Evolutionary conservation across 1,139 yeast species (phyloP).

Genomic region (Citeromyces hawaiiensis): DNA sequence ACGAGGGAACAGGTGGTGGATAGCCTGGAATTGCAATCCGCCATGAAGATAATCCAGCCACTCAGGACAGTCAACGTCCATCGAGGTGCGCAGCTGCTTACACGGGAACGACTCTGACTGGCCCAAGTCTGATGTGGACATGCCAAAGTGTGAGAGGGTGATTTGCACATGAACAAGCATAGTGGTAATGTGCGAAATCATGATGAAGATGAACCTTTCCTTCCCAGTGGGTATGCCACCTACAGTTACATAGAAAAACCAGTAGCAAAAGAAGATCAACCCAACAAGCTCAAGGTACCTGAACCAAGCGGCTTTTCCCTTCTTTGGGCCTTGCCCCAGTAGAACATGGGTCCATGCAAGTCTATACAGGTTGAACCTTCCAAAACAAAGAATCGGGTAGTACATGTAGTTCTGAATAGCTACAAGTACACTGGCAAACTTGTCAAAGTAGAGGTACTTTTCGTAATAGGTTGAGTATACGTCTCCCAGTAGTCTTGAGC

Average conservation of each 20-base stretch:
- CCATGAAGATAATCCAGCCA: conserved; percentile 91
- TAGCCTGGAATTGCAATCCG: conserved; percentile 84
- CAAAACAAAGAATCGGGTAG: conserved; percentile 71
- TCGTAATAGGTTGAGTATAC: conserved; percentile 77
- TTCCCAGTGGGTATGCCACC: conserved; percentile 22
- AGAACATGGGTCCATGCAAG: conserved; percentile 70
- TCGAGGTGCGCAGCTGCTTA: conserved; percentile 77
- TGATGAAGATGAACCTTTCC: conserved; percentile 41
- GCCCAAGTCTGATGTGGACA: conserved; percentile 84
- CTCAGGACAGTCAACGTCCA: conserved; percentile 91
- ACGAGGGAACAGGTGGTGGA: conserved; percentile 84
- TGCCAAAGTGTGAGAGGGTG: conserved; percentile 82
- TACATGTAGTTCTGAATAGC: conserved; percentile 60
- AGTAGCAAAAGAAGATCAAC: conserved; percentile 50
- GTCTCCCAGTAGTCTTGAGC: conserved; percentile 51
- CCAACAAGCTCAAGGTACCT: conserved; percentile 70
- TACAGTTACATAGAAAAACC: conserved; percentile 61
- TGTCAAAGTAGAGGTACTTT: conserved; percentile 51
- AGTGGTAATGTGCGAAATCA: conserved; percentile 69
- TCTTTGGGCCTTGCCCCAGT: conserved; percentile 62
- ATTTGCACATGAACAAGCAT: conserved; percentile 91
- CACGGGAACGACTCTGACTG: conserved; percentile 70
- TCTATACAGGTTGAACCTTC: conserved; percentile 74
- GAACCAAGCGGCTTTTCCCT: conserved; percentile 80
- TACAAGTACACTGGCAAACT: conserved; percentile 40